Conservation (phyloP, 1,284 basidiomycete genomes). For the Puccinia hordei region DNA sequence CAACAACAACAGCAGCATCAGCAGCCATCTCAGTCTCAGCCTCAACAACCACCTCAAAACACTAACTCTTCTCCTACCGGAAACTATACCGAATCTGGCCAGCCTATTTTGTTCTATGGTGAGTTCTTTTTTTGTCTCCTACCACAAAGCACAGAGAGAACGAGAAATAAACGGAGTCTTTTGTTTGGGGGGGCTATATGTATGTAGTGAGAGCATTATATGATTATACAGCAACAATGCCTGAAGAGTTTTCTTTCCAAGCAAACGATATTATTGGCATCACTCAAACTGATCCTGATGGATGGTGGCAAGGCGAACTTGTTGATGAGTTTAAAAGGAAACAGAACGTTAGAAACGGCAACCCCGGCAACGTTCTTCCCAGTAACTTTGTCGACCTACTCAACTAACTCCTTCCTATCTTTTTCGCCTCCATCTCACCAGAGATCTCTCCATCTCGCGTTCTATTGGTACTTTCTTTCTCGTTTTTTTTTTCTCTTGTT, state of each 20-base stretch:
- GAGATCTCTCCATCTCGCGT: too few species aligned
- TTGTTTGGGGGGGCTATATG: too few species aligned
- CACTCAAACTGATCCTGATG: slow-evolving; percentile 84
- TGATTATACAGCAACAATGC: slow-evolving; percentile 81
- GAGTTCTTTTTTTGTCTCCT: slow-evolving; percentile 52
- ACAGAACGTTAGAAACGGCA: background rate
- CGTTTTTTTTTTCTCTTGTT: too few species aligned
- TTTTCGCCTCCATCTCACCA: too few species aligned
- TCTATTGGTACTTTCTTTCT: too few species aligned
- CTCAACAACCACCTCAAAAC: slow-evolving; percentile 51
- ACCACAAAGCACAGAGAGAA: too few species aligned
- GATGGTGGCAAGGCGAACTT: slow-evolving; percentile 84
- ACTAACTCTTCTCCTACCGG: slow-evolving; percentile 67
- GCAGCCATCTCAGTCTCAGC: slow-evolving; percentile 52
- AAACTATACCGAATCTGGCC: slow-evolving; percentile 75
- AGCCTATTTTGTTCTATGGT: slow-evolving; percentile 81
- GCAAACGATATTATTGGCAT: slow-evolving; percentile 88
- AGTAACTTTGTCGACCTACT: slow-evolving; percentile 71
- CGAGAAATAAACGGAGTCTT: background rate
- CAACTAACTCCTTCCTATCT: background rate
- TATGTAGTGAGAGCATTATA: slow-evolving; percentile 83
- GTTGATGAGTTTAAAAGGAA: slow-evolving; percentile 76
- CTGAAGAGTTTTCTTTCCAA: slow-evolving; percentile 84
- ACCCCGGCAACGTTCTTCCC: slow-evolving; percentile 75
- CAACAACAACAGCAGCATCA: slow-evolving; percentile 53